Conservation (phyloP, 352 stramenopile genomes). For the Pythium brassicae region DNA sequence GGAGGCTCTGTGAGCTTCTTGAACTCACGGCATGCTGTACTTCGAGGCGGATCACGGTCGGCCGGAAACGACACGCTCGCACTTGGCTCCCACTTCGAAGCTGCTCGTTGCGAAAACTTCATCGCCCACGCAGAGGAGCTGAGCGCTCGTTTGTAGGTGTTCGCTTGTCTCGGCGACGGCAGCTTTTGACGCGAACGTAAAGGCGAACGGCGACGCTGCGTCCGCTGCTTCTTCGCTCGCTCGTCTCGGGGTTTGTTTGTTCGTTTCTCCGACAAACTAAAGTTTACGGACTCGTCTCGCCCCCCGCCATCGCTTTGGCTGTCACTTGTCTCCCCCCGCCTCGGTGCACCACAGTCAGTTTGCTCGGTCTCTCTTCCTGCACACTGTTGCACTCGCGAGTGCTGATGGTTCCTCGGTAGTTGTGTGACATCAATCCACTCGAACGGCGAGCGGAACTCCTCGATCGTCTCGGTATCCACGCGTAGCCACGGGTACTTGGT, state of each 20-base stretch:
- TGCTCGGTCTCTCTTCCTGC: background rate
- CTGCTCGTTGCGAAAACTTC: background rate
- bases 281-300: constrained; percentile 7
- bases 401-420: background rate
- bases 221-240: background rate
- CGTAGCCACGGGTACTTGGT: constrained; percentile 78
- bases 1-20: background rate
- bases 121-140: background rate
- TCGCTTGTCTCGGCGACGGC: background rate
- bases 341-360: background rate
- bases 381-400: background rate
- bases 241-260: background rate
- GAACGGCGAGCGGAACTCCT: constrained; percentile 66
- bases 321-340: background rate
- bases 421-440: constrained; percentile 24
- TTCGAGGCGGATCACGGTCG: background rate
- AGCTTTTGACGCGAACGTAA: background rate
- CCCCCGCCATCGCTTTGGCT: constrained; percentile 1
- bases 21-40: background rate
- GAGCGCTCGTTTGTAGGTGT: background rate
- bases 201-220: background rate
- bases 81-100: background rate
- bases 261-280: constrained; percentile 6
- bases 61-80: background rate
- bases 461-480: constrained; percentile 52